Evolutionary conservation across 495 filamentous ascomycete species (phyloP), one percentile per base, ranked within the genome.

Genomic region (Astrothelium subdiscretum): DNA sequence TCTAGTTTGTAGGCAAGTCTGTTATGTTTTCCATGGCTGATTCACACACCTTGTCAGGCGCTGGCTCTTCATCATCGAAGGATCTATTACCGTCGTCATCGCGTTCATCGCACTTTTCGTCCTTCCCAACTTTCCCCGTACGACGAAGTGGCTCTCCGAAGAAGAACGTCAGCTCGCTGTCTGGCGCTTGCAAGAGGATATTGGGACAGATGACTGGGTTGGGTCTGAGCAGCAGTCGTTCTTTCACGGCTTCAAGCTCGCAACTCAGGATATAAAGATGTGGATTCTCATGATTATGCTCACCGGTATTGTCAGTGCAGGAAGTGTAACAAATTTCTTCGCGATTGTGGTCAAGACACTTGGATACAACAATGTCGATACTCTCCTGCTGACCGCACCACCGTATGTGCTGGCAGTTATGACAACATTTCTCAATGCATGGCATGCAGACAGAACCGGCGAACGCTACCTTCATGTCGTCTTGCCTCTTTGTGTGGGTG

Each of bases 11-110:
- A 40, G 22, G 29, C 12, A 22, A 27, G 8, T 63, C 35, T 83
- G 81, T 78, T 61, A 51, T 38, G 35, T 8, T 38, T 15, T 32
- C 35, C 26, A 32, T 6, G 35, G 35, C 35, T 15, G 29, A 12
- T 54, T 8, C 20, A 10, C 11, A 54, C 29, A 10, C 12, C 40
- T 42, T 18, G 44, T 57, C 57, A 63, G 67, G 67, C 79, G 79
- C 57, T 90, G 87, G 87, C 73, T 91, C 20, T 91, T 90, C 79
- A 87, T 91, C 64, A 88, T 92, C 59, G 88, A 91, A 71, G 89
- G 88, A 58, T 81, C 73, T 20, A 73, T 74, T 58, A 83, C 83
- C 1, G 77, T 85, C 52, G 74, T 77, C 2, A 72, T 84, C 35
- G 82, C 81, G 40, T 66, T 78, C 18, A 67, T 70, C 29, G 77